A percentile compares a stretch with the other conserved stretches of the same genome.
Conservation (phyloP, 352 stramenopile genomes). For the Halophytophthora polymorphica region DNA sequence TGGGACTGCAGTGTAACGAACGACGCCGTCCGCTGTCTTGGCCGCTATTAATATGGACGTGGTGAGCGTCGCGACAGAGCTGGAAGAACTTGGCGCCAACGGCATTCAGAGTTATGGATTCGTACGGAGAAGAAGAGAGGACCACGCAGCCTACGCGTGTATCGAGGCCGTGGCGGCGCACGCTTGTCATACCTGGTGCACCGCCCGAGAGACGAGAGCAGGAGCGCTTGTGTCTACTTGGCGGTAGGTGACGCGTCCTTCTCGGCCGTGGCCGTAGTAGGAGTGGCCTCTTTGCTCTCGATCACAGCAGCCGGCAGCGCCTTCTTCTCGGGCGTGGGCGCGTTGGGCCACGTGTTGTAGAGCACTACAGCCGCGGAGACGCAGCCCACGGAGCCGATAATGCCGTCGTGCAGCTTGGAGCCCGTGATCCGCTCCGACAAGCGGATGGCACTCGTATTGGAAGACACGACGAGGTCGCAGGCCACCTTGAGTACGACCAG, state of each 20-base stretch:
- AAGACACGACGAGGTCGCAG: slow-evolving; percentile 85
- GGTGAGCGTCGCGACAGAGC: no score
- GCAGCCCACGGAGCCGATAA: slow-evolving; percentile 75
- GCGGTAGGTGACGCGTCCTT: slow-evolving; percentile 9
- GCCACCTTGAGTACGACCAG: slow-evolving; percentile 78
- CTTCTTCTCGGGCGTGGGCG: slow-evolving; percentile 32
- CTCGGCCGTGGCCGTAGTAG: no score
- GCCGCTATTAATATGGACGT: no score
- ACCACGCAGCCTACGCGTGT: not conserved
- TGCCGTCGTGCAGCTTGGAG: slow-evolving; percentile 79
- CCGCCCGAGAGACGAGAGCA: no score
- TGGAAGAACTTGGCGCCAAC: no score
- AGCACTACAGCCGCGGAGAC: slow-evolving; percentile 81
- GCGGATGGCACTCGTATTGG: slow-evolving; percentile 77
- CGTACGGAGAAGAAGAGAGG: not conserved
- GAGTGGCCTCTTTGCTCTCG: slow-evolving; percentile 16
- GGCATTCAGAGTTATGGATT: not conserved
- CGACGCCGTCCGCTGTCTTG: no score
- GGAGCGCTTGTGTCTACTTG: slow-evolving; percentile 6
- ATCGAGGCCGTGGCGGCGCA: no score
- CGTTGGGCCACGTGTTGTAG: slow-evolving; percentile 79
- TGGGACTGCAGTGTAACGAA: no score
- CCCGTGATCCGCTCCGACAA: slow-evolving; percentile 77
- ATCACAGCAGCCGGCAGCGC: slow-evolving; percentile 13
- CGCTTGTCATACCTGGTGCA: no score